Conservation (phyloP, 2,329 filamentous ascomycete species). For the Ceratocystis colombiana region DNA sequence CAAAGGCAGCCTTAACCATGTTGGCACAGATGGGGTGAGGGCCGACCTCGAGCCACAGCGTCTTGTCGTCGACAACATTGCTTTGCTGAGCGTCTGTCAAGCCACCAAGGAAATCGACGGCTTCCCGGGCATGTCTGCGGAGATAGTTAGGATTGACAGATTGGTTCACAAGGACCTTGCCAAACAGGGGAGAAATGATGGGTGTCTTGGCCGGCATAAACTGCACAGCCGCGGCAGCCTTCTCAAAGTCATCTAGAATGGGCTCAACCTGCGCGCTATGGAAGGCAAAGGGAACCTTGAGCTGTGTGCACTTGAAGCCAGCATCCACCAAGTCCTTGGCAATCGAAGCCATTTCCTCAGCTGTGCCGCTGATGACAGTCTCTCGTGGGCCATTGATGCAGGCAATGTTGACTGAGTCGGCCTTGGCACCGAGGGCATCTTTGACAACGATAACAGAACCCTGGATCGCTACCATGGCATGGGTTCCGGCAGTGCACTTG, state of each 20-base stretch:
- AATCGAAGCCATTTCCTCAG: constrained; percentile 37
- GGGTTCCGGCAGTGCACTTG: constrained; percentile 55
- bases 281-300: constrained; percentile 45
- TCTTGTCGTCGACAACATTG: constrained; percentile 50
- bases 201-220: constrained; percentile 40
- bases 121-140: constrained; percentile 48
- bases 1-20: constrained; percentile 55
- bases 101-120: constrained; percentile 55
- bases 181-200: constrained; percentile 57
- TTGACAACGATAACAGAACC: constrained; percentile 43
- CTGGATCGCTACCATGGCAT: constrained; percentile 47
- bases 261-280: constrained; percentile 46
- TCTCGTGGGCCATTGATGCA: constrained; percentile 69
- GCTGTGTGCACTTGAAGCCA: constrained; percentile 37
- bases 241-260: constrained; percentile 49
- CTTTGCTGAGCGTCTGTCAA: constrained; percentile 46
- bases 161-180: constrained; percentile 42
- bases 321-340: constrained; percentile 32
- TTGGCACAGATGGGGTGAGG: constrained; percentile 58
- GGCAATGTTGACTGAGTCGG: constrained; percentile 42
- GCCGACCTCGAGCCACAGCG: constrained; percentile 59
- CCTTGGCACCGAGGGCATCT: constrained; percentile 40
- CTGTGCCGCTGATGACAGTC: constrained; percentile 54
- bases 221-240: constrained; percentile 34
- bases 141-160: constrained; percentile 50